These are phyloP conservation scores for Salvia miltiorrhiza DNA, from an alignment of 257 asterid species.

Conservation along the genomic window DNA sequence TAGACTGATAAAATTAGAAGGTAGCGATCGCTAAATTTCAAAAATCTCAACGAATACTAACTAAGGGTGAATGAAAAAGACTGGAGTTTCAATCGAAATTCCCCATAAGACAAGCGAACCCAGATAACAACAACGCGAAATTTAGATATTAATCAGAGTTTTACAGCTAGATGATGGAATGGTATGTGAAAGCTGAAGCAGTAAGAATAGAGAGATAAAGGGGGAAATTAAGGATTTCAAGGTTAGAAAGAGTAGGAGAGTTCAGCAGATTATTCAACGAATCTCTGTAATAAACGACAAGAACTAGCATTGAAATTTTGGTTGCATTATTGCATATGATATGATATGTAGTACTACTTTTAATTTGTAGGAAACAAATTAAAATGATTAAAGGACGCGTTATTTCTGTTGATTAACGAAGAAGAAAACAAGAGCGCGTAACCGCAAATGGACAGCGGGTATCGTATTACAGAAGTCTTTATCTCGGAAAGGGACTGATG, in stretches of 20 bases:
- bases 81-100: background rate
- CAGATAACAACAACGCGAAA: background rate
- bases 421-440: slow-evolving; percentile 20
- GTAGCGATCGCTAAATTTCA: slow-evolving; percentile 7
- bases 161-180: background rate
- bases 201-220: background rate
- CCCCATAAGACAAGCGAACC: background rate
- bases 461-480: background rate
- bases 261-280: slow-evolving; percentile 6
- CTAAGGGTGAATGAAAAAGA: background rate
- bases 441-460: background rate
- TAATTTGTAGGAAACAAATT: background rate
- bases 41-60: background rate
- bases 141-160: background rate
- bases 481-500: background rate
- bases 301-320: background rate
- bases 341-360: too few relatives aligned
- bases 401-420: background rate
- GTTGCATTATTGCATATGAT: too few relatives aligned
- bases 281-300: background rate
- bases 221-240: background rate
- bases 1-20: background rate
- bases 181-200: background rate
- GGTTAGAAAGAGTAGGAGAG: slow-evolving; percentile 13
- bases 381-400: background rate